phyloP scores from a whole-genome alignment of 495 filamentous ascomycete genomes.

The Chaetomium tenue region DNA sequence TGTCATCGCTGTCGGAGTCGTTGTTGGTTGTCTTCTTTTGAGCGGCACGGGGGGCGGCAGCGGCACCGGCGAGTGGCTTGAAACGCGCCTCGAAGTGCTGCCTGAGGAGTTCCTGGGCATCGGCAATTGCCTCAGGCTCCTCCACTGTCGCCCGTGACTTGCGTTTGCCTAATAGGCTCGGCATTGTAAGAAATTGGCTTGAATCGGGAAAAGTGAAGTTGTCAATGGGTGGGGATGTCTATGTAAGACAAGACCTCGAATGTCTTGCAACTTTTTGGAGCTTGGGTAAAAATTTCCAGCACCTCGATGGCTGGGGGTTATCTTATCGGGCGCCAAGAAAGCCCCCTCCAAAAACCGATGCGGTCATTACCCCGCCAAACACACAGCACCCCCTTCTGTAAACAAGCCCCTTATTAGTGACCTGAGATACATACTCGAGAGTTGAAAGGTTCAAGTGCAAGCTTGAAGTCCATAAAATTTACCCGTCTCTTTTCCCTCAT shows the following conservation, averaged over 20 bases:
- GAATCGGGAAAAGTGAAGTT: background rate
- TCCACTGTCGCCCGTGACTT: slow-evolving; percentile 37
- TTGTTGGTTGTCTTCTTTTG: slow-evolving; percentile 31
- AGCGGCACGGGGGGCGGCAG: slow-evolving; percentile 25
- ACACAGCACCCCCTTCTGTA: slow-evolving; percentile 1
- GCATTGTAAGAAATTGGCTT: slow-evolving; percentile 30
- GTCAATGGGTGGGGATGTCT: background rate
- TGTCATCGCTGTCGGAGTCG: slow-evolving; percentile 24
- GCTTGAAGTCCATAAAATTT: background rate
- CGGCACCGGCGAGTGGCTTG: slow-evolving; percentile 57
- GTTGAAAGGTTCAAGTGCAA: no score
- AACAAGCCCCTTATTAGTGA: background rate
- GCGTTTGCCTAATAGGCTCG: slow-evolving; percentile 44
- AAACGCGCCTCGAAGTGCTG: slow-evolving; percentile 87
- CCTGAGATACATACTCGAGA: background rate
- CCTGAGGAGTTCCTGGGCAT: slow-evolving; percentile 59
- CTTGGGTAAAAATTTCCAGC: slow-evolving; percentile 13
- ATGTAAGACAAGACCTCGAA: background rate
- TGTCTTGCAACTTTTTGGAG: background rate
- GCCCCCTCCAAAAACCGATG: slow-evolving; percentile 17
- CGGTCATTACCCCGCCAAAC: slow-evolving; percentile 10
- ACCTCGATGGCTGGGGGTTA: slow-evolving; percentile 23
- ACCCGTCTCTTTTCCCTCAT: no score
- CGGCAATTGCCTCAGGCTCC: slow-evolving; percentile 31
- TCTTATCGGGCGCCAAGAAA: slow-evolving; percentile 24